phyloP scores from a whole-genome alignment of 2,329 filamentous ascomycete genomes.

The Aureobasidium namibiae region DNA sequence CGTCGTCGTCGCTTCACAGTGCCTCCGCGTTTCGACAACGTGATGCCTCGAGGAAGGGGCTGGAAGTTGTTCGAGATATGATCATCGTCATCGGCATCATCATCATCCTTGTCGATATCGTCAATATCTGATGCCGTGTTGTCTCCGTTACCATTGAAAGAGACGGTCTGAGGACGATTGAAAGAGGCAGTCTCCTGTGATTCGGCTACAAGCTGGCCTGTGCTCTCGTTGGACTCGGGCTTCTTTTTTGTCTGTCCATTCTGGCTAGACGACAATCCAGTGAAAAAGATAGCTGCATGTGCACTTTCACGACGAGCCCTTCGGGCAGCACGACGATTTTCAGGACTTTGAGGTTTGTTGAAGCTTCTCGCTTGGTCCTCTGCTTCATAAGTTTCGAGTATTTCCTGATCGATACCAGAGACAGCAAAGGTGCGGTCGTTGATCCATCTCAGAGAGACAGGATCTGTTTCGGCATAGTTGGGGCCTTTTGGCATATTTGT shows the following conservation, averaged over 20 bases:
- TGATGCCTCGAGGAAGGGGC: conserved; percentile 1
- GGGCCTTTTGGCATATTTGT: neutral
- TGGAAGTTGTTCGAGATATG: neutral
- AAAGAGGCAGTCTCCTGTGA: neutral
- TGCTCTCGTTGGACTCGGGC: neutral
- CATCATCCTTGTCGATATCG: neutral
- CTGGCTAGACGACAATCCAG: neutral
- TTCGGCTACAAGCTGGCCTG: neutral
- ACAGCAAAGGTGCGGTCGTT: neutral
- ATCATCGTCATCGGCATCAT: conserved; percentile 9
- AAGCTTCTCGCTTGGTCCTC: conserved; percentile 2
- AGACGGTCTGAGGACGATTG: neutral
- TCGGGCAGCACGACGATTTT: conserved; percentile 1
- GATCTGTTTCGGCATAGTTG: conserved; percentile 4
- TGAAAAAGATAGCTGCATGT: neutral
- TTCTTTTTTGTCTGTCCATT: neutral
- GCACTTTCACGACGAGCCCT: conserved; percentile 7
- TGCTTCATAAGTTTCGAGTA: neutral
- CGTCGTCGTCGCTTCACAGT: conserved; percentile 3
- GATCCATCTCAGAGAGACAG: neutral
- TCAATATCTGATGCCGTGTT: neutral
- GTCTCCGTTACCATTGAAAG: neutral
- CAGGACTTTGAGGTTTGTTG: neutral
- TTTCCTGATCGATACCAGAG: conserved; percentile 1
- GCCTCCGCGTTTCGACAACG: neutral